These are phyloP conservation scores for Panicum hallii DNA, from an alignment of 202 grass and related monocot genomes.

Conservation along the genomic window DNA sequence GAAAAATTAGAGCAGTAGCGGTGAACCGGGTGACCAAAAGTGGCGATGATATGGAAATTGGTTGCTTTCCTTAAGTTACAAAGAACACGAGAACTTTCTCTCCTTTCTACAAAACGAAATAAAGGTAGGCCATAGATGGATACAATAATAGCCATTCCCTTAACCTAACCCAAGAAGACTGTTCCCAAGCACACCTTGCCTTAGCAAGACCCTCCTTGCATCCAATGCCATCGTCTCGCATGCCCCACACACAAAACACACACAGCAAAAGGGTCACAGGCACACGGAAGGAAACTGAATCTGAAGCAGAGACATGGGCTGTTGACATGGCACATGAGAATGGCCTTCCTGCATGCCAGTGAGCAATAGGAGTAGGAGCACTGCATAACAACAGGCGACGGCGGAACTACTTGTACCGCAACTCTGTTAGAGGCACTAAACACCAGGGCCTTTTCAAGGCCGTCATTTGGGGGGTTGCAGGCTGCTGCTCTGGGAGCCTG, in stretches of 20 bases:
- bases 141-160: background rate
- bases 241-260: no score
- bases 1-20: background rate
- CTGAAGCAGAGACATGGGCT: background rate
- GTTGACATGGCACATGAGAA: background rate
- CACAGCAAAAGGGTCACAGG: background rate
- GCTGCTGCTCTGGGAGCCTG: slow-evolving; percentile 8
- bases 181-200: no score
- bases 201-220: background rate
- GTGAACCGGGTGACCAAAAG: background rate
- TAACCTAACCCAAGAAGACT: background rate
- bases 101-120: background rate
- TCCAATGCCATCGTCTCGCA: background rate
- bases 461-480: slow-evolving; percentile 8
- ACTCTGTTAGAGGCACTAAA: background rate
- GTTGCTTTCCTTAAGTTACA: background rate
- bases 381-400: slow-evolving; percentile 6
- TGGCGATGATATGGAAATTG: background rate
- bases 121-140: background rate
- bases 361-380: background rate
- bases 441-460: slow-evolving; percentile 42
- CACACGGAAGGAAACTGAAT: background rate
- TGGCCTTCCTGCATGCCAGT: slow-evolving; percentile 37
- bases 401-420: background rate
- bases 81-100: background rate